Base-by-base conservation (phyloP, 2,329 filamentous ascomycete species). In the Penicillium palitans region DNA sequence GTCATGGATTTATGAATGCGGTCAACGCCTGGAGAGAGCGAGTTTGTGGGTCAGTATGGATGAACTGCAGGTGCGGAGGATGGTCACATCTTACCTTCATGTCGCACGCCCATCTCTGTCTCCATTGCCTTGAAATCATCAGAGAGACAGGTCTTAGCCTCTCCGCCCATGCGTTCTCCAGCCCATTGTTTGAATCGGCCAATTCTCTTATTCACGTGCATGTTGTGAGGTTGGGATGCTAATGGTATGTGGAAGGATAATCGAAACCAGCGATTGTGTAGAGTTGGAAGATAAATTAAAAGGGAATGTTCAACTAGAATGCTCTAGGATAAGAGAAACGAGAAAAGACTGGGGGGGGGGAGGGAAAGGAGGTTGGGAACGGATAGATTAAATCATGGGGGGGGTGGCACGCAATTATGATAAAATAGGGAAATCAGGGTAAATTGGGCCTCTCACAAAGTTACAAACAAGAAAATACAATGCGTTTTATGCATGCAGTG, bases 111-210 rank as follows among this genome's bases (percentile, higher is more conserved):
- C 92, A 98, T 98, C 78, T 98, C 93, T 55, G 85, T 82, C 78
- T 98, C 93, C 68, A 98, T 80, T 60, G 85, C 84, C 79, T 90
- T 96, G 84, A 98, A 98, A 71, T 97, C 90, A 52, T 98, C 92
- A 0, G 91, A 90, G 63, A 91, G 87, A 73, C 83, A 86, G 10
- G 93, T 97, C 79, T 92, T 95, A 78, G 88, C 84, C 78, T 97
- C 93, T 65, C 86, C 86, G 68, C 93, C 93, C 90, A 98, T 96
- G 79, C 93, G 91, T 80, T 98, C 93, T 67, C 91, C 91, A 39
- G 93, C 91, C 93, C 93, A 98, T 88, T 98, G 93, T 81, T 93
- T 96, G 81, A 96, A 88, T 72, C 93, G 89, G 79, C 93, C 93
- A 74, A 98, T 87, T 75, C 96, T 96, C 83, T 96, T 96, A 78